Percentiles rank a stretch among this genome's conserved stretches.
Conservation (phyloP, 2,329 filamentous ascomycete species). For the Botrytis aclada region DNA sequence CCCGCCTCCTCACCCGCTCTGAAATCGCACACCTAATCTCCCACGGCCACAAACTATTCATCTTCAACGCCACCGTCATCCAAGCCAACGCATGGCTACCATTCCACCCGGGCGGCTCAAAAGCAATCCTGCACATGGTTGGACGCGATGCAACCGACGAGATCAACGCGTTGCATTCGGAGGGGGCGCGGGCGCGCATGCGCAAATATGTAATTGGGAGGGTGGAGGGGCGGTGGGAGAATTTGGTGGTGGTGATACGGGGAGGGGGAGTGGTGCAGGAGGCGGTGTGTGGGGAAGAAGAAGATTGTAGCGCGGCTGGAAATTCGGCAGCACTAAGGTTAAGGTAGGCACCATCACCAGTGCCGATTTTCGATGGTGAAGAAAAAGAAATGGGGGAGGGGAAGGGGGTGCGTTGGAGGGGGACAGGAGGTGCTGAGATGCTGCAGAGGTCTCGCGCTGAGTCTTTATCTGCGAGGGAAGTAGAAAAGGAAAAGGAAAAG, state of each 20-base stretch:
- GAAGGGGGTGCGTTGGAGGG: no score
- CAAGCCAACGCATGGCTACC: constrained; percentile 85
- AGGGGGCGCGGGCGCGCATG: constrained; percentile 75
- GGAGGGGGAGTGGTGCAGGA: constrained; percentile 45
- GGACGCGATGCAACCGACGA: constrained; percentile 93
- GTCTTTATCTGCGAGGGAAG: no score
- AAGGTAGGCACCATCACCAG: no score
- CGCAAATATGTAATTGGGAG: constrained; percentile 75
- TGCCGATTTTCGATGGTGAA: constrained; percentile 36
- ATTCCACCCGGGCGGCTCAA: constrained; percentile 89
- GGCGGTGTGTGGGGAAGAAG: constrained; percentile 32
- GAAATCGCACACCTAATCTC: constrained; percentile 81
- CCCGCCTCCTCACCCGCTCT: constrained; percentile 42
- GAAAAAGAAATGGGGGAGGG: no score
- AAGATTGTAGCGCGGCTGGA: no score
- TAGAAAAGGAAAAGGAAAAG: constrained; percentile 32
- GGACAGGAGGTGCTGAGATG: no score
- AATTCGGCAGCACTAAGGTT: no score
- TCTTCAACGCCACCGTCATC: constrained; percentile 75
- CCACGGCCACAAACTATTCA: constrained; percentile 72
- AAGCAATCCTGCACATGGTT: constrained; percentile 88
- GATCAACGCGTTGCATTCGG: constrained; percentile 88
- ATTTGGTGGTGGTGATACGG: constrained; percentile 88
- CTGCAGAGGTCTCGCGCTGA: no score
- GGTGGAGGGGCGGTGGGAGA: constrained; percentile 77